Evolutionary conservation across 2,329 filamentous ascomycete species (phyloP), one percentile per base, ranked within the genome.

Genomic region (Rhynchosporium graminicola): DNA sequence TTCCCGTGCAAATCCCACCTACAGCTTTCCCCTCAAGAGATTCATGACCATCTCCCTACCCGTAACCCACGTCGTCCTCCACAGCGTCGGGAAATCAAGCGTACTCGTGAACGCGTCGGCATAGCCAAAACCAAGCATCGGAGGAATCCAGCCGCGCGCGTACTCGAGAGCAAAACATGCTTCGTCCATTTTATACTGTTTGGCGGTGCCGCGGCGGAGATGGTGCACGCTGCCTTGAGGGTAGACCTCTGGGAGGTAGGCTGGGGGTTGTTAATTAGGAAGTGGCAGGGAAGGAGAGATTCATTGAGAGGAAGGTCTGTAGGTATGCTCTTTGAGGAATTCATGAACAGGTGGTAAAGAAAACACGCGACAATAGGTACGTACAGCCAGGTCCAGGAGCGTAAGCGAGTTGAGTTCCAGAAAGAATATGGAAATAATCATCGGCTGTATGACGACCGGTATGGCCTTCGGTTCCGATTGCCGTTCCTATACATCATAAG

Each of bases 391-490:
- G 85, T 68, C 88, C 88, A 2, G 87, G 85, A 4, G 84, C 82
- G 80, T 92, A 93, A 67, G 91, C 89, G 71, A 85, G 81, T 78
- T 96, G 87, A 70, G 87, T 86, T 70, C 92, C 92, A 40, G 81
- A 80, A 38, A 97, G 82, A 80, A 97, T 96, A 81, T 93, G 86
- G 82, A 97, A 97, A 82, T 95, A 97, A 81, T 97, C 92, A 78
- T 96, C 90, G 15, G 92, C 92, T 12, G 91, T 94, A 82, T 96
- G 92, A 57, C 92, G 89, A 67, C 92, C 92, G 1, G 86, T 86
- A 81, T 96, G 92, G 65, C 92, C 92, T 77, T 96, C 92, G 12
- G 92, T 96, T 70, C 92, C 92, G 69, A 93, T 78, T 9, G 90
- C 83, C 1, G 90, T 91, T 75, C 91, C 75, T 76, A 47, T 54